phyloP scores from a whole-genome alignment of 192 early-diverging fungal genomes.

The Spinellus fusiger region DNA sequence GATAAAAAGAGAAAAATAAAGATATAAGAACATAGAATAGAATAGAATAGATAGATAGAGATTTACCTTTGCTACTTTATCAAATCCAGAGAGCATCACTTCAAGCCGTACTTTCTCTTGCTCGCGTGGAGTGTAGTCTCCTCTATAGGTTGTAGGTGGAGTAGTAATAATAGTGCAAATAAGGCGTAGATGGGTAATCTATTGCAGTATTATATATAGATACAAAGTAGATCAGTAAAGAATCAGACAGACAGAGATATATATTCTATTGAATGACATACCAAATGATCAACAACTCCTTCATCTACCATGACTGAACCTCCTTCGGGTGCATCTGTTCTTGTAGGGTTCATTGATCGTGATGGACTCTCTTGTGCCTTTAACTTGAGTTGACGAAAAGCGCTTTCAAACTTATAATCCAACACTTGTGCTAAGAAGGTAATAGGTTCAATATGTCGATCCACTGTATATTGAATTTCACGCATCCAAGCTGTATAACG shows the following conservation, averaged over 20 bases:
- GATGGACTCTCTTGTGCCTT: conserved; percentile 5
- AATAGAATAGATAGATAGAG: no score
- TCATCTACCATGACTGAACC: conserved; percentile 29
- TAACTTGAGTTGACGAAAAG: conserved; percentile 26
- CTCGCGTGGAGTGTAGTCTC: conserved; percentile 13
- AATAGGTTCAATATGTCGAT: conserved; percentile 33
- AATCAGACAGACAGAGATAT: neutral
- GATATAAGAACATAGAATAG: neutral
- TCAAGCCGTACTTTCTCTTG: conserved; percentile 30
- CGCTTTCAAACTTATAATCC: conserved; percentile 35
- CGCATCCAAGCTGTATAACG: conserved; percentile 37
- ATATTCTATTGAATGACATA: neutral
- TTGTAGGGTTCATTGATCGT: neutral
- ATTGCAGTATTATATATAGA: no score
- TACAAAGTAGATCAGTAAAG: neutral
- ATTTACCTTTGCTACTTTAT: conserved; percentile 33
- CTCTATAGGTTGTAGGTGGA: conserved; percentile 25
- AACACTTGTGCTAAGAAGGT: conserved; percentile 32
- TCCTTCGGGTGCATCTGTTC: neutral
- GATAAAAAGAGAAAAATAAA: neutral
- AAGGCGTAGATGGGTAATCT: conserved; percentile 32
- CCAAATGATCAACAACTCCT: conserved; percentile 30
- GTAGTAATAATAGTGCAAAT: conserved; percentile 30
- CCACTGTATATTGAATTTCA: conserved; percentile 29
- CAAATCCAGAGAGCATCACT: conserved; percentile 34